Conservation (phyloP, 2,329 filamentous ascomycete species). For the Penicillium carneum region DNA sequence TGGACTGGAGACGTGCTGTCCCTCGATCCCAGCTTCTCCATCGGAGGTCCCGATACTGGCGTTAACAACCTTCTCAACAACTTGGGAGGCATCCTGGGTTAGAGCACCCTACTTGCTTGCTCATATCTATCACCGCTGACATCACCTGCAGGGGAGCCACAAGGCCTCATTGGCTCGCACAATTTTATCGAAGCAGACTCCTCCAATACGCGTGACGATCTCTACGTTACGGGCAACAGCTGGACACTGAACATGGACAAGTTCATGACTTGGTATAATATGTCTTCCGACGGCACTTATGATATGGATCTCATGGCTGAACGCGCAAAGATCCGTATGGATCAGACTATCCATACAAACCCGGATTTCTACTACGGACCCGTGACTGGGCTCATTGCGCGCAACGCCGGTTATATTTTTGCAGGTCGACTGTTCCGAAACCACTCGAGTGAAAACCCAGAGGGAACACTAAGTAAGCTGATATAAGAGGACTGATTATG, state of each 20-base stretch:
- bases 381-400: conserved; percentile 58
- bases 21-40: conserved; percentile 60
- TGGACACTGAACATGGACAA: conserved; percentile 61
- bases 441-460: conserved; percentile 53
- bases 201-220: conserved; percentile 61
- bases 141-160: conserved; percentile 48
- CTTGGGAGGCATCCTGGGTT: conserved; percentile 54
- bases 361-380: conserved; percentile 64
- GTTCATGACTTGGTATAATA: conserved; percentile 59
- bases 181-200: conserved; percentile 64
- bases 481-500: too few species aligned
- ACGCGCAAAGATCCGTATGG: conserved; percentile 56
- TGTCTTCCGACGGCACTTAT: conserved; percentile 50
- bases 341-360: conserved; percentile 59
- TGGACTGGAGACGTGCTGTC: conserved; percentile 61
- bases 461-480: conserved; percentile 48
- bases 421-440: conserved; percentile 55
- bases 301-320: conserved; percentile 55
- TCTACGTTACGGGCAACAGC: conserved; percentile 61
- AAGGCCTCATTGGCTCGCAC: conserved; percentile 61
- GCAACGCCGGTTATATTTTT: conserved; percentile 60
- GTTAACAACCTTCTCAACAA: conserved; percentile 55
- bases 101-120: background rate
- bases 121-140: background rate
- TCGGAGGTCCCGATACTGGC: conserved; percentile 55